A percentile compares a stretch with the other conserved stretches of the same genome.
Evolutionary conservation across 2,329 filamentous ascomycete genomes (phyloP).

Genomic region (Aureobasidium lini): DNA sequence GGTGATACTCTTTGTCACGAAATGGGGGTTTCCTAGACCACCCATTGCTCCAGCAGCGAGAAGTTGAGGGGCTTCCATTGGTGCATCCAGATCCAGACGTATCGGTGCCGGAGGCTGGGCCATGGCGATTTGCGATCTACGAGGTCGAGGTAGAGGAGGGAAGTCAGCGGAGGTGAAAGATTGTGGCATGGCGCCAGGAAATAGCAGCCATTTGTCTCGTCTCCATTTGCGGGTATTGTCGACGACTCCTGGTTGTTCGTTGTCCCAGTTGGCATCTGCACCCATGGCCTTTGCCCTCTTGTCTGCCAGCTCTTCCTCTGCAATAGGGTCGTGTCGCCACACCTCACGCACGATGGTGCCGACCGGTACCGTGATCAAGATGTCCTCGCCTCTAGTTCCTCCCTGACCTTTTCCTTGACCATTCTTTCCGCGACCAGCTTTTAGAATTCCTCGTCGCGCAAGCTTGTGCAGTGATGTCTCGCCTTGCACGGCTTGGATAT

Average conservation of each 20-base stretch:
- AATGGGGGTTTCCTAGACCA: constrained; percentile 89
- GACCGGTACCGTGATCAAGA: constrained; percentile 83
- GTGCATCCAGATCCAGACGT: constrained; percentile 49
- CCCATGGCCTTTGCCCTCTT: constrained; percentile 26
- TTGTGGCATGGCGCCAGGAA: constrained; percentile 72
- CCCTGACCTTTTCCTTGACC: constrained; percentile 66
- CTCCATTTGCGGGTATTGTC: constrained; percentile 33
- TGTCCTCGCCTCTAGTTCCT: constrained; percentile 76
- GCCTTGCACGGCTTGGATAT: constrained; percentile 85
- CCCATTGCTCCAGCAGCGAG: constrained; percentile 83
- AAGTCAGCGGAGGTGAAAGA: constrained; percentile 55
- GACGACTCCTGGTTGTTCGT: constrained; percentile 31
- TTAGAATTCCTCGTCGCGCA: constrained; percentile 64
- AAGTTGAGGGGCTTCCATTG: constrained; percentile 75
- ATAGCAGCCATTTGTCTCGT: constrained; percentile 75
- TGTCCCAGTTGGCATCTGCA: constrained; percentile 18
- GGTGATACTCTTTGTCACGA: constrained; percentile 65
- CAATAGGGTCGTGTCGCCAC: constrained; percentile 66
- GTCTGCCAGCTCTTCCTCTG: constrained; percentile 50
- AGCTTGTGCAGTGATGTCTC: constrained; percentile 93
- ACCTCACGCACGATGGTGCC: constrained; percentile 86
- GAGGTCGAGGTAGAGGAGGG: constrained; percentile 48
- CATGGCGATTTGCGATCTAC: constrained; percentile 51
- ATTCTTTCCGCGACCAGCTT: constrained; percentile 67
- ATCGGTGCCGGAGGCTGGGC: constrained; percentile 68